These are phyloP conservation scores for Aspergillus asperescens DNA, from an alignment of 495 filamentous ascomycete species.

Conservation along the genomic window DNA sequence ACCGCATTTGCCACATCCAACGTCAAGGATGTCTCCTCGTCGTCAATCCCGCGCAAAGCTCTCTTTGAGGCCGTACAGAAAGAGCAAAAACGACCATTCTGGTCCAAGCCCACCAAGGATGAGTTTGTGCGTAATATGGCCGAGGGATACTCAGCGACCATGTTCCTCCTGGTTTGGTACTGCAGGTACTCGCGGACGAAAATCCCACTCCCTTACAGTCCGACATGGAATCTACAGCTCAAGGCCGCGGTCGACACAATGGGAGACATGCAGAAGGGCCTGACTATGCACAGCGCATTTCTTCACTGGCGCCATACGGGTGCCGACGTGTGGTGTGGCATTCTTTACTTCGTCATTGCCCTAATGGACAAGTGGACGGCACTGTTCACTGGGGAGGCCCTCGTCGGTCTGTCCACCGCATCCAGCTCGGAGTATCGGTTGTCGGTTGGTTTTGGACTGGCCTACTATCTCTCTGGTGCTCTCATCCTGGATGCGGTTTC, in stretches of 20 bases:
- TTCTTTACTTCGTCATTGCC: slow-evolving; percentile 17
- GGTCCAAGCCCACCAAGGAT: slow-evolving; percentile 6
- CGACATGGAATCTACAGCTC: slow-evolving; percentile 18
- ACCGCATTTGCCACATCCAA: neutral
- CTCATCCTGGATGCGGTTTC: slow-evolving; percentile 16
- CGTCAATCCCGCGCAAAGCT: slow-evolving; percentile 12
- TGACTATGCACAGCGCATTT: slow-evolving; percentile 15
- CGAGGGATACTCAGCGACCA: slow-evolving; percentile 11
- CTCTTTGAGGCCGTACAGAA: slow-evolving; percentile 5
- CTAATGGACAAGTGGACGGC: slow-evolving; percentile 17
- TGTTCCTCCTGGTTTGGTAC: slow-evolving; percentile 18
- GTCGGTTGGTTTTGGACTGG: slow-evolving; percentile 14
- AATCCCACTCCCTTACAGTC: slow-evolving; percentile 14
- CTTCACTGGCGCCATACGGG: slow-evolving; percentile 19
- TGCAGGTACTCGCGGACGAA: slow-evolving; percentile 15
- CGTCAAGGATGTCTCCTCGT: slow-evolving; percentile 7
- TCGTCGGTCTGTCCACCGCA: slow-evolving; percentile 15
- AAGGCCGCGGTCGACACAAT: slow-evolving; percentile 17
- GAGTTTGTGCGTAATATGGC: slow-evolving; percentile 12
- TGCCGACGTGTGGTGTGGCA: slow-evolving; percentile 16
- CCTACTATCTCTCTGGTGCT: slow-evolving; percentile 15
- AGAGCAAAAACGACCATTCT: slow-evolving; percentile 9
- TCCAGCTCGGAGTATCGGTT: slow-evolving; percentile 13
- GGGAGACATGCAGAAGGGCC: slow-evolving; percentile 17
- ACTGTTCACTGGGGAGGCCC: slow-evolving; percentile 11